A percentile compares a stretch with the other conserved stretches of the same genome.
Conservation (phyloP, 371 early-diverging fungal genomes). For the Chytridium lagenaria region DNA sequence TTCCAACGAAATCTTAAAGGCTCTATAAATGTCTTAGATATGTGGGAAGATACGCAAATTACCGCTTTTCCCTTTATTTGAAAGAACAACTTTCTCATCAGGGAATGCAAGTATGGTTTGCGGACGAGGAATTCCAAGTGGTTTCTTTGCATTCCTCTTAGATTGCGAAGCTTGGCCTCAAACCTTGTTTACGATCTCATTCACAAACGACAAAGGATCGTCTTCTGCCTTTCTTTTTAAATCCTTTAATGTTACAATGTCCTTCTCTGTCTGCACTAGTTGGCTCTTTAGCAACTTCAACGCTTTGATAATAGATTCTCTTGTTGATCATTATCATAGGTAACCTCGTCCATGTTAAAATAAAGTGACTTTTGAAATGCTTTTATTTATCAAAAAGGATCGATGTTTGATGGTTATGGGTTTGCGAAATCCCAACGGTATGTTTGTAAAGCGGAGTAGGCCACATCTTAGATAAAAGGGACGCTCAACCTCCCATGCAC, state of each 20-base stretch:
- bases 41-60: too few relatives aligned
- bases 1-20: not conserved
- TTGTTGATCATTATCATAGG: too few relatives aligned
- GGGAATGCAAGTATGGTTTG: not conserved
- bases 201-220: not conserved
- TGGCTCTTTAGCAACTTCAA: not conserved
- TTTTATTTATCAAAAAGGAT: too few relatives aligned
- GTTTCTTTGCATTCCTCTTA: not conserved
- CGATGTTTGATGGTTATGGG: too few relatives aligned
- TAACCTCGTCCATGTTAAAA: too few relatives aligned
- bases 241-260: constrained; percentile 3
- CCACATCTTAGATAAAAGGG: constrained; percentile 38
- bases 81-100: not conserved
- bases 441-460: too few relatives aligned
- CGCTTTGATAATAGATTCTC: not conserved
- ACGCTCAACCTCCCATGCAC: constrained; percentile 54
- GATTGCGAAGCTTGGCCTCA: not conserved
- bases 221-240: not conserved
- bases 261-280: not conserved
- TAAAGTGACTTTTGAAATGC: too few relatives aligned
- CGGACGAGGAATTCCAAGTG: not conserved
- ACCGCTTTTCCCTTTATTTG: not conserved
- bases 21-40: not conserved
- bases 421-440: too few relatives aligned
- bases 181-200: not conserved